Conservation (phyloP, 306 rosid species). For the Datisca glomerata region DNA sequence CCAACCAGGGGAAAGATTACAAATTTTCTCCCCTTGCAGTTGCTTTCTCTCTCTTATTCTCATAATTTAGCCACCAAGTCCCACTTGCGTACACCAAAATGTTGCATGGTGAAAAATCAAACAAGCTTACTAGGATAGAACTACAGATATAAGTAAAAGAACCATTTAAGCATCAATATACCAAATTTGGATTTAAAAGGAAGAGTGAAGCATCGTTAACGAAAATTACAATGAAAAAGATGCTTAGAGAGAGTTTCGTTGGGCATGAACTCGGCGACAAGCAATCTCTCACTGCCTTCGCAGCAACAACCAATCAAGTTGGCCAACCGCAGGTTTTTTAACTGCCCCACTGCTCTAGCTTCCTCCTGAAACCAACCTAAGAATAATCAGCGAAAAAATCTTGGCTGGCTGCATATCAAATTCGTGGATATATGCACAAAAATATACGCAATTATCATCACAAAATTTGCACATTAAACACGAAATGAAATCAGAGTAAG, state of each 20-base stretch:
- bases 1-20: too few species aligned
- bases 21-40: too few species aligned
- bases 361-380: slow-evolving; percentile 66
- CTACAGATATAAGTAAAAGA: too few species aligned
- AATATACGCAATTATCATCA: background rate
- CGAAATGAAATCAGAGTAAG: slow-evolving; percentile 7
- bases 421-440: background rate
- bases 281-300: slow-evolving; percentile 86
- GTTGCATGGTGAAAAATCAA: too few species aligned
- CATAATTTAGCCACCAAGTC: too few species aligned
- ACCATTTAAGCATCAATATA: background rate
- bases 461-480: background rate
- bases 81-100: too few species aligned
- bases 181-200: background rate
- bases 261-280: slow-evolving; percentile 95
- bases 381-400: slow-evolving; percentile 10
- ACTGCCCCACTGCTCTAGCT: slow-evolving; percentile 77
- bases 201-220: background rate
- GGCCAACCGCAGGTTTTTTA: slow-evolving; percentile 64
- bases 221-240: slow-evolving; percentile 75
- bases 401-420: background rate
- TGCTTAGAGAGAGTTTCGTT: slow-evolving; percentile 94
- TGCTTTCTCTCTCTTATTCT: too few species aligned
- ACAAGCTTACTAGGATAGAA: too few species aligned
- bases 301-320: slow-evolving; percentile 89